Base-by-base conservation (phyloP, 2,329 filamentous ascomycete species). In the Ramularia endophylla region DNA sequence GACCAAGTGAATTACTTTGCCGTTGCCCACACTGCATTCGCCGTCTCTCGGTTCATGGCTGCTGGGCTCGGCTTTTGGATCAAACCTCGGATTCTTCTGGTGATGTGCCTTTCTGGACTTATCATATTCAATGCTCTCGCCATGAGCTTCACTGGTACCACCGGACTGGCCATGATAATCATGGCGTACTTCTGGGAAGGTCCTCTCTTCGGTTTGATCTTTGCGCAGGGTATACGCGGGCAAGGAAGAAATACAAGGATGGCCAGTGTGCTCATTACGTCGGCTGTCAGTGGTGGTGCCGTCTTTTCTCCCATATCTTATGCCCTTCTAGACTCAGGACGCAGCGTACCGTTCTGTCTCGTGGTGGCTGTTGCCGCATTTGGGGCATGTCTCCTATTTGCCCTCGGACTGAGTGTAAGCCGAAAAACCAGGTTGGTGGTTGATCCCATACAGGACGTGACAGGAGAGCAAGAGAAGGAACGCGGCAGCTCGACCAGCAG, bases 171-270 rank as follows among this genome's bases (percentile, higher is more conserved):
- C 2, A 66, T 74, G 55, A 60, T 70, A 11, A 62, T 77, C 39
- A 61, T 80, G 48, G 53, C 75, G 34, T 78, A 73, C 55, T 72
- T 80, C 48, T 78, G 79, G 50, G 75, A 81, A 60, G 77, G 75
- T 8, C 77, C 78, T 3, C 64, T 75, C 2, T 81, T 80, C 60
- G 68, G 72, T 29, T 70, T 77, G 36, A 74, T 79, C 40, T 81
- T 74, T 49, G 75, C 74, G 9, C 74, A 77, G 46, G 65, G 68
- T 2, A 65, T 82, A 8, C 74, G 77, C 16, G 78, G 78, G 7
- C 67, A 78, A 49, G 77, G 75, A 5, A 65, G 60, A 11, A 71
- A 77, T 53, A 80, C 77, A 12, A 80, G 80, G 52, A 68, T 73
- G 22, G 78, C 72, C 5, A 67, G 71, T 5, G 69, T 71, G 0